Evolutionary conservation across 768 basidiomycete genomes (phyloP).

Genomic region (Boletus insuetus): DNA sequence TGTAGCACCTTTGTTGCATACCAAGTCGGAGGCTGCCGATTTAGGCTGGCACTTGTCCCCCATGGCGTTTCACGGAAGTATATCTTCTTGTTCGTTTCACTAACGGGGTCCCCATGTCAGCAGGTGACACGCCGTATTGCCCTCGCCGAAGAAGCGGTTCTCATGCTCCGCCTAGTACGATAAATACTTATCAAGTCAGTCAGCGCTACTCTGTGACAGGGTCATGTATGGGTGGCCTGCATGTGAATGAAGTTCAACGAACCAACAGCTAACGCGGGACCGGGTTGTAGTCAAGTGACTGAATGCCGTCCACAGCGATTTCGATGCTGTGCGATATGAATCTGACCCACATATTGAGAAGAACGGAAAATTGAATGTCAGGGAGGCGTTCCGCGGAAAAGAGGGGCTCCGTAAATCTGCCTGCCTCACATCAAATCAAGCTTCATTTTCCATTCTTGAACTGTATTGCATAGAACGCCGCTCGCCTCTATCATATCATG

Average conservation of each 20-base stretch:
- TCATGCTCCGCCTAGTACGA: not conserved
- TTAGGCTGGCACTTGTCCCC: not conserved
- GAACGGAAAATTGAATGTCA: constrained; percentile 6
- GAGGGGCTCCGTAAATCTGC: constrained; percentile 6
- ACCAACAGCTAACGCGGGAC: not conserved
- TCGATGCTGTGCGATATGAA: constrained; percentile 2
- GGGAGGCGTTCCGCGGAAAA: constrained; percentile 9
- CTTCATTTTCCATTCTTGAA: constrained; percentile 14
- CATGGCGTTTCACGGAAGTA: not conserved
- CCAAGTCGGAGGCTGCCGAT: not conserved
- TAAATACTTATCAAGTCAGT: not conserved
- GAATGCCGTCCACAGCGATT: not conserved
- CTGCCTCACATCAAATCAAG: not conserved
- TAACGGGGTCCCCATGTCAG: not conserved
- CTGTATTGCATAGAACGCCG: constrained; percentile 10
- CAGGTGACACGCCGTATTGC: not conserved
- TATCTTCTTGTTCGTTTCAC: not conserved
- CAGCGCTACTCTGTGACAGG: not conserved
- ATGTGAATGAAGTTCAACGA: not conserved
- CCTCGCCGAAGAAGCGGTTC: not conserved
- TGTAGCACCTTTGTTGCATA: not conserved
- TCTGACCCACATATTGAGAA: constrained; percentile 9
- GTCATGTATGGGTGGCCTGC: not conserved
- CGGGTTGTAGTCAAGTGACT: not conserved
- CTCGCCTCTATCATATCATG: constrained; percentile 19